Evolutionary conservation across 2,329 filamentous ascomycete genomes (phyloP).

Genomic region (Elsinoe perseae): DNA sequence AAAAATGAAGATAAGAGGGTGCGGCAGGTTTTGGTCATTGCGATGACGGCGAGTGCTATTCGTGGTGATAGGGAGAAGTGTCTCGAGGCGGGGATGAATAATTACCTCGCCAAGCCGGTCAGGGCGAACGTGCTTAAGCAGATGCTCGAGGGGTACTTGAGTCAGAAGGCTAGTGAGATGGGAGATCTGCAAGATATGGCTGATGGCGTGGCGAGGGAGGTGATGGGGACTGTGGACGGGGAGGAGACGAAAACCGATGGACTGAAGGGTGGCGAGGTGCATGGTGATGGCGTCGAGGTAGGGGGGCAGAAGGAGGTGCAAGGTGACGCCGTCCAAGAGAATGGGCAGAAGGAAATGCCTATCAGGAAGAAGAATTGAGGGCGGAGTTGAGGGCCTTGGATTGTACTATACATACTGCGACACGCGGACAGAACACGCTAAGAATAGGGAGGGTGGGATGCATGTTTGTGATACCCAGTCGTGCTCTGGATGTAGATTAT

Average conservation of each 20-base stretch:
- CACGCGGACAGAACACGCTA: background rate
- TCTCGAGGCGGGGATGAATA: conserved; percentile 93
- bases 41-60: conserved; percentile 94
- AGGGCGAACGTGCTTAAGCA: conserved; percentile 76
- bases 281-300: background rate
- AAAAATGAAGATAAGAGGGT: conserved; percentile 69
- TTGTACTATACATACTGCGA: background rate
- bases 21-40: conserved; percentile 80
- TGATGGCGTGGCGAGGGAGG: conserved; percentile 35
- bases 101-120: conserved; percentile 94
- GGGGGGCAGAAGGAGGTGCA: too few relatives aligned
- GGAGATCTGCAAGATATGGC: conserved; percentile 42
- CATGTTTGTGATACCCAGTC: conserved; percentile 7
- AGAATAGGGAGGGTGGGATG: background rate
- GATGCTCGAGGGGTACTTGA: conserved; percentile 65
- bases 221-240: conserved; percentile 21
- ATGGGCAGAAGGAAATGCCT: background rate
- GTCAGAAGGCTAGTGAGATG: conserved; percentile 39
- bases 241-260: background rate
- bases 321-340: background rate
- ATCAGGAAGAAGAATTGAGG: background rate
- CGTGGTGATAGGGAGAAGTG: conserved; percentile 93
- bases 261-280: background rate
- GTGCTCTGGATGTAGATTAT: conserved; percentile 8
- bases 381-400: background rate